Evolutionary conservation across 202 grass and related monocot genomes (phyloP), one percentile per base, ranked within the genome.

Genomic region (Setaria italica): DNA sequence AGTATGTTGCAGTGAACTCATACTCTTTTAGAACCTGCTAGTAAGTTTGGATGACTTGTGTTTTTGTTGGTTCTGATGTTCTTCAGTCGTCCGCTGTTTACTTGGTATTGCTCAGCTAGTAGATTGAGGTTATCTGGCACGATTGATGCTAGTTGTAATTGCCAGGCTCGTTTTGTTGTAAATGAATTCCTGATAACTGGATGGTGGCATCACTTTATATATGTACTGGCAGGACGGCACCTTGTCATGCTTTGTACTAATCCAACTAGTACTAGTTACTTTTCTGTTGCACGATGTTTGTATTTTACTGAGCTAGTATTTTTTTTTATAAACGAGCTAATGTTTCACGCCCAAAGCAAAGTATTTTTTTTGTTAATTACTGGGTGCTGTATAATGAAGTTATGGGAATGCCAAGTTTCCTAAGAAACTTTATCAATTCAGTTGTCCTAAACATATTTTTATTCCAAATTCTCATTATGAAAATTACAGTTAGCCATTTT

Each of bases 181-280:
- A 75, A 55, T 75, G 72, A 33, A 12, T 37, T 75, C 4, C 5
- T 7, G 49, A 19, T 15, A 35, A 34, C 19, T 54, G 71, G 71
- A 39, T 35, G 9, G 4, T 13, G 17, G 30, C 49, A 11, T 19
- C 9, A 15, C 58, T 30, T 35, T 74, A 12, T 49, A 49, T 12
- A 48, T 48, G 3, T 11, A 13, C 48, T 14, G 48, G 43, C 43
- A 46, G 14, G 14, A 34, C 48, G 11, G 47, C 49, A 74, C 29
- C 15, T 74, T 74, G 71, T 74, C 47, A 74, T 54, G 71, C 7
- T 54, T 54, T 54, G 47, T 54, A 12, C 48, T 41, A 41, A 41
- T 41, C 39, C 39, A 41, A 41, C 39, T 41, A 41, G 39, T 41
- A 41, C 39, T 41, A 5, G 39, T 41, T 41, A 41, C 39, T 5